Evolutionary conservation across 202 grass and related monocot genomes (phyloP).

Genomic region (Tripidium arundinaceum): DNA sequence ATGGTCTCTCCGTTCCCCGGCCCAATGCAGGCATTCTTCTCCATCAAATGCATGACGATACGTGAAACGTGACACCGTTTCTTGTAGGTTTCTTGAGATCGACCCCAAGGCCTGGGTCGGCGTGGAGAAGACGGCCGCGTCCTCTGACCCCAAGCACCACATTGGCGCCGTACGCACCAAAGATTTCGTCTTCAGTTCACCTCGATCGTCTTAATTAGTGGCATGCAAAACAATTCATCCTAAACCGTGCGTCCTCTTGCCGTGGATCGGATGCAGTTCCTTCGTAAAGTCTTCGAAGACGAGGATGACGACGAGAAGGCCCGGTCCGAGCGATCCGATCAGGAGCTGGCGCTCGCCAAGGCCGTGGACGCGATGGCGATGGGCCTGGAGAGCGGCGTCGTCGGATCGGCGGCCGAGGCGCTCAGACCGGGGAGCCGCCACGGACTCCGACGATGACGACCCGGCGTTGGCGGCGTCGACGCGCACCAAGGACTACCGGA

Average conservation of each 20-base stretch:
- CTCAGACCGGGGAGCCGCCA: background rate
- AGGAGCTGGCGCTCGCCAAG: constrained; percentile 78
- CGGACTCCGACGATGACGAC: background rate
- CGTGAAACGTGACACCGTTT: background rate
- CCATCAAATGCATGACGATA: background rate
- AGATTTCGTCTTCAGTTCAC: background rate
- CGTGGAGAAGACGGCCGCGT: constrained; percentile 83
- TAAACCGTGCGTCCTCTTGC: background rate
- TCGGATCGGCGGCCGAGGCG: background rate
- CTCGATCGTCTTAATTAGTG: background rate
- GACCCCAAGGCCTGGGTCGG: constrained; percentile 82
- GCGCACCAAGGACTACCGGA: constrained; percentile 52
- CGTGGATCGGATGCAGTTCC: constrained; percentile 42
- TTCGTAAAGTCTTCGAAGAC: constrained; percentile 81
- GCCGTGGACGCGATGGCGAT: constrained; percentile 83
- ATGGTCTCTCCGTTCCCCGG: background rate
- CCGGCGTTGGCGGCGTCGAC: background rate
- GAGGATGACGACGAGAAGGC: constrained; percentile 56
- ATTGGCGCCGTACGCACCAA: constrained; percentile 59
- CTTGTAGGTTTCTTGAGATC: constrained; percentile 74
- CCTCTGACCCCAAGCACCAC: constrained; percentile 79
- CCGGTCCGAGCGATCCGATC: constrained; percentile 55
- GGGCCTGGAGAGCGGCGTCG: constrained; percentile 37
- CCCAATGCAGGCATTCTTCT: background rate
- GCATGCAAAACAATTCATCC: background rate